phyloP scores from a whole-genome alignment of 768 basidiomycete genomes.

The Butyriboletus loyo region DNA sequence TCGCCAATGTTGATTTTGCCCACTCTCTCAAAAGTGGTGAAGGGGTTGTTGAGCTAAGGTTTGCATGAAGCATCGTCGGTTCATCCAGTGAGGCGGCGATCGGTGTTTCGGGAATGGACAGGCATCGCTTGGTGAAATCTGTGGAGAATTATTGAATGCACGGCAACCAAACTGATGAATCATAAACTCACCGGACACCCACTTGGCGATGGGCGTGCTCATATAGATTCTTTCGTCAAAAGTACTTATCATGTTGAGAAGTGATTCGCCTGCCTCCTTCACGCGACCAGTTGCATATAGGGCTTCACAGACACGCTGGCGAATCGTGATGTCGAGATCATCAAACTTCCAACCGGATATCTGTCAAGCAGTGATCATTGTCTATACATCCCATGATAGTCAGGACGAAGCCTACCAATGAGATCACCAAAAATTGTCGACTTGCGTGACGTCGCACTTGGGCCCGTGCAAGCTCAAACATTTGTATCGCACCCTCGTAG shows the following conservation, averaged over 20 bases:
- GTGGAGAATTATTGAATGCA: too few relatives aligned
- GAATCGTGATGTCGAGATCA: not conserved
- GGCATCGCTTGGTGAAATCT: not conserved
- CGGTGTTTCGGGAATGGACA: not conserved
- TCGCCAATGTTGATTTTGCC: not conserved
- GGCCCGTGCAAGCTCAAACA: too few relatives aligned
- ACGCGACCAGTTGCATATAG: not conserved
- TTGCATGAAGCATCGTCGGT: not conserved
- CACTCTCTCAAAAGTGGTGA: slow-evolving; percentile 9
- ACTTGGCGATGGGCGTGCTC: not conserved
- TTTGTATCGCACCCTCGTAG: too few relatives aligned
- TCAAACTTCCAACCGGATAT: not conserved
- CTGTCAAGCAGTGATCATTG: not conserved
- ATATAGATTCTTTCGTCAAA: not conserved
- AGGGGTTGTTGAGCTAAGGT: too few relatives aligned
- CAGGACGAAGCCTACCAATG: not conserved
- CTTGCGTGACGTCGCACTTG: too few relatives aligned
- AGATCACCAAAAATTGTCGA: not conserved
- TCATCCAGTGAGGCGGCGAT: not conserved
- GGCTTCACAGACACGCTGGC: not conserved
- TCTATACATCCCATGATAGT: not conserved
- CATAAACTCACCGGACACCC: not conserved
- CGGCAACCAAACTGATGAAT: not conserved
- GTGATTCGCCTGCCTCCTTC: not conserved
- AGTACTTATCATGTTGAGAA: not conserved